Evolutionary conservation across 495 filamentous ascomycete genomes (phyloP).

Genomic region (Penicilliopsis zonata): DNA sequence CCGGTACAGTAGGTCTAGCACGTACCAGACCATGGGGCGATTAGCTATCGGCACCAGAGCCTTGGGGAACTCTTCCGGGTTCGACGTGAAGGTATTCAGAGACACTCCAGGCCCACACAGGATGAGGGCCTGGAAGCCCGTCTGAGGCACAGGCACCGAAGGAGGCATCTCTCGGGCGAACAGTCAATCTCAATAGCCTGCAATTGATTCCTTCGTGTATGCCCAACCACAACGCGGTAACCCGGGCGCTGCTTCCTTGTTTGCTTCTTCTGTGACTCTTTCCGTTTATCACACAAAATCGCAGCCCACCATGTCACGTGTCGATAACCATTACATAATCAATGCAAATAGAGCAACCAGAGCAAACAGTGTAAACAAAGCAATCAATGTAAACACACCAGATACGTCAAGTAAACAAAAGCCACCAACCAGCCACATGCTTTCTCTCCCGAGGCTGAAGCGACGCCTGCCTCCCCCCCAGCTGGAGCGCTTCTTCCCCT

Average conservation of each 20-base stretch:
- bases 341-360: slow-evolving; percentile 3
- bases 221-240: no score
- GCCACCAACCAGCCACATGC: slow-evolving; percentile 34
- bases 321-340: slow-evolving; percentile 4
- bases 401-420: slow-evolving; percentile 18
- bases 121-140: slow-evolving; percentile 87
- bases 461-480: slow-evolving; percentile 9
- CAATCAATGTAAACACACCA: no score
- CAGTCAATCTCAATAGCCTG: background rate
- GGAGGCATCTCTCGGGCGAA: no score
- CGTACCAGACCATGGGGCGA: slow-evolving; percentile 92
- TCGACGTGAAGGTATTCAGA: slow-evolving; percentile 83
- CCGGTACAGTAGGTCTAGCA: slow-evolving; percentile 79
- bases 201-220: no score
- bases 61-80: slow-evolving; percentile 82
- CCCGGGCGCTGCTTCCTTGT: background rate
- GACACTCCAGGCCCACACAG: slow-evolving; percentile 85
- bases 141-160: slow-evolving; percentile 53
- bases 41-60: slow-evolving; percentile 87
- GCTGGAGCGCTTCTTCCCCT: slow-evolving; percentile 17
- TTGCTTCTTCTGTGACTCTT: background rate
- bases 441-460: slow-evolving; percentile 22
- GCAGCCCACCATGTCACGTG: slow-evolving; percentile 11
- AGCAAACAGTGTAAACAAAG: slow-evolving; percentile 7
- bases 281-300: slow-evolving; percentile 2